Evolutionary conservation across 1,284 basidiomycete species (phyloP), one percentile per base, ranked within the genome.

Genomic region (Puccinia hordei): DNA sequence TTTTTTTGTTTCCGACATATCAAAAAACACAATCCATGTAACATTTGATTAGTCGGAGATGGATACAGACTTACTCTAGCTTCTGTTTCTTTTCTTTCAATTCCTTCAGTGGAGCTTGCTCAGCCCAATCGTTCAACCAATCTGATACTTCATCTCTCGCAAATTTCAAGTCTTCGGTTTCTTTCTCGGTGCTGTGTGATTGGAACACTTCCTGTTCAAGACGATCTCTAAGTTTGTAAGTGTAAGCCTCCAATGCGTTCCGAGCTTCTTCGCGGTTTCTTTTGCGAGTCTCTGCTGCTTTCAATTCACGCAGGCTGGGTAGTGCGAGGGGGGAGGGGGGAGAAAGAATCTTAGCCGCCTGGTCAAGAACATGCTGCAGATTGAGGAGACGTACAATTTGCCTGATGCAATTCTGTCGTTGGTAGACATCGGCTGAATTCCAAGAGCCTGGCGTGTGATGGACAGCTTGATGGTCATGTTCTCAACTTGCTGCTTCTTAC

Each of bases 71-170:
- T 86, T 84, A 94, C 93, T 97, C 94, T 27, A 98, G 87, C 19
- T 89, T 90, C 55, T 89, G 88, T 72, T 92, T 90, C 85, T 93
- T 92, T 82, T 90, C 89, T 82, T 90, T 87, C 81, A 96, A 88
- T 71, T 91, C 89, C 27, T 88, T 88, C 15, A 91, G 92, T 74
- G 92, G 90, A 0, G 96, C 95, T 17, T 88, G 86, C 83, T 98
- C 95, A n/a, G 91, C 94, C 77, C 92, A 88, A 53, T 95, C 93
- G 83, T 90, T 89, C 82, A 99, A 87, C 96, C 95, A 99, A 30
- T 87, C 86, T 82, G 91, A 90, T 0, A 92, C 90, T 77, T 92
- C 90, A 27, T 90, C 89, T 5, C 93, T 87, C 84, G 90, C 90
- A 75, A 89, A 88, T 8, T 87, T 85, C 78, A 99, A 89, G 24